Evolutionary conservation across 1,284 basidiomycete genomes (phyloP).

Genomic region (Polyporus tsugae): DNA sequence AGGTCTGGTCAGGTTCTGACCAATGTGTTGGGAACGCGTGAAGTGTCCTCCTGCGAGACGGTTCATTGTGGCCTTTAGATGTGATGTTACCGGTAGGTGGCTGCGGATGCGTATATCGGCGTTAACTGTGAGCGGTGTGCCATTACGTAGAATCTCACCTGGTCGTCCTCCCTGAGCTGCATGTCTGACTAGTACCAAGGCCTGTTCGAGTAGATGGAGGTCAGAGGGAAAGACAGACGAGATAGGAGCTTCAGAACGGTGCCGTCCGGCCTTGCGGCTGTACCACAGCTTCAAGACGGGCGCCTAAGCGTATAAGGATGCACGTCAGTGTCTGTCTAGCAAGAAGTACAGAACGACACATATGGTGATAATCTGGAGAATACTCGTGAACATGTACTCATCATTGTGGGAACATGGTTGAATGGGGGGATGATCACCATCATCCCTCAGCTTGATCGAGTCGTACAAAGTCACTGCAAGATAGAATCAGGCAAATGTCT

Average conservation of each 20-base stretch:
- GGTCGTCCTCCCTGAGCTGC: neutral
- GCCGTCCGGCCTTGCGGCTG: constrained; percentile 21
- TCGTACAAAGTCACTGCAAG: neutral
- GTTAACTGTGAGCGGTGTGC: neutral
- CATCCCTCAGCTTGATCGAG: neutral
- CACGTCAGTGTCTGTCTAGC: constrained; percentile 25
- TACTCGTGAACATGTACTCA: neutral
- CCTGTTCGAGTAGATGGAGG: constrained; percentile 19
- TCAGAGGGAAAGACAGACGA: constrained; percentile 40
- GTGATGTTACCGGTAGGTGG: neutral
- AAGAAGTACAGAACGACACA: neutral
- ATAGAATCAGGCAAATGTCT: no score
- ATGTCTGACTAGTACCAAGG: neutral
- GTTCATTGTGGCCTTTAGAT: neutral
- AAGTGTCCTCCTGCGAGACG: neutral
- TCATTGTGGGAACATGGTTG: neutral
- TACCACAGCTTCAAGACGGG: constrained; percentile 36
- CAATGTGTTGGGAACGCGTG: neutral
- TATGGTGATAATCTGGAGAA: neutral
- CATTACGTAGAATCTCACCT: neutral
- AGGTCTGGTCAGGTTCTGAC: constrained; percentile 29
- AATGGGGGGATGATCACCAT: neutral
- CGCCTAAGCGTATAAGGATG: constrained; percentile 24
- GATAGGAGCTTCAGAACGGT: constrained; percentile 28
- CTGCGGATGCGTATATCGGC: neutral